These are phyloP conservation scores for Blastobotrys capitulatus DNA, from an alignment of 1,139 yeast genomes.

Conservation along the genomic window DNA sequence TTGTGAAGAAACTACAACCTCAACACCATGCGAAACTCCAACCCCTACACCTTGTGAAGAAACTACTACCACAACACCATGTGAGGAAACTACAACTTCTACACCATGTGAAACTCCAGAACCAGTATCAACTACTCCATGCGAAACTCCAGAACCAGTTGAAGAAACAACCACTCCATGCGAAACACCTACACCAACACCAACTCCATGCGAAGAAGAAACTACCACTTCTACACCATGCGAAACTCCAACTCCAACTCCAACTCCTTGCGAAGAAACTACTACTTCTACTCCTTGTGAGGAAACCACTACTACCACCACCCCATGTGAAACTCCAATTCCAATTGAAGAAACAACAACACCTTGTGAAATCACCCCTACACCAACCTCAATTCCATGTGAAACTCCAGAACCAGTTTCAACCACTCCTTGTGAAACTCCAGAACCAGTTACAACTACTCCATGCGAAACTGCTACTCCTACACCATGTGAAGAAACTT, in stretches of 20 bases:
- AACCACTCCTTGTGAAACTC: not conserved
- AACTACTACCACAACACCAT: too few relatives aligned
- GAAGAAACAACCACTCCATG: not conserved
- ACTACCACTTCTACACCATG: not conserved
- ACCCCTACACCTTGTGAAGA: too few relatives aligned
- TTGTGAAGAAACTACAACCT: too few relatives aligned
- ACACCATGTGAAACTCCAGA: not conserved
- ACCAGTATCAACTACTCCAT: constrained; percentile 1
- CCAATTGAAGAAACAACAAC: not conserved
- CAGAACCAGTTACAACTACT: not conserved
- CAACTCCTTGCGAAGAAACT: not conserved
- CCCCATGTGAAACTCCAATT: not conserved
- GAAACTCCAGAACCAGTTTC: not conserved
- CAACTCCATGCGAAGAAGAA: too few relatives aligned
- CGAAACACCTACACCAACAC: too few relatives aligned
- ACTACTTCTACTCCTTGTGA: not conserved
- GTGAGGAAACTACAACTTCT: not conserved
- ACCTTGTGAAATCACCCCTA: too few relatives aligned
- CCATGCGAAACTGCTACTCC: too few relatives aligned
- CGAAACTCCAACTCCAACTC: not conserved
- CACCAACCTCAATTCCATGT: not conserved
- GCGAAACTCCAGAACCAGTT: not conserved
- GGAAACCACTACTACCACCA: too few relatives aligned
- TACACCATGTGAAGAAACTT: too few relatives aligned
- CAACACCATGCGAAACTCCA: too few relatives aligned